phyloP scores from a whole-genome alignment of 2,329 filamentous ascomycete genomes.

The Cladorrhinum sp. region DNA sequence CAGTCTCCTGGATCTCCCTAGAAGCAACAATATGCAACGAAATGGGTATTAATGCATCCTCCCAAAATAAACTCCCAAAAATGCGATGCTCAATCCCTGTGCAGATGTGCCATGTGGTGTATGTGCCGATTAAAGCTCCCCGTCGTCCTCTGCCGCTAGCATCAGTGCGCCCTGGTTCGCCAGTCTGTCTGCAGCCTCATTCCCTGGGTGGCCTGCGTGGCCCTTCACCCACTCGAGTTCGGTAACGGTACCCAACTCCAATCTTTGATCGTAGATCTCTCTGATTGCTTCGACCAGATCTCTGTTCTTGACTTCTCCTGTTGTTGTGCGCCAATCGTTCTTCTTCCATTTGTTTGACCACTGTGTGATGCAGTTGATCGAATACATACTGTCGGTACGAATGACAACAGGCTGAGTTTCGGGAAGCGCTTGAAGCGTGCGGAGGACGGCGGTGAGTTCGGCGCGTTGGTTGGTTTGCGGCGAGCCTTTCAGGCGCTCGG shows the following conservation, averaged over 20 bases:
- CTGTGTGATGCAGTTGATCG: constrained; percentile 81
- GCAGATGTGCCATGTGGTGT: background rate
- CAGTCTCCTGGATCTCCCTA: background rate
- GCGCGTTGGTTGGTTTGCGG: constrained; percentile 92
- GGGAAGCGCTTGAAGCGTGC: constrained; percentile 75
- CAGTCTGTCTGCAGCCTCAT: constrained; percentile 74
- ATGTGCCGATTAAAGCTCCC: background rate
- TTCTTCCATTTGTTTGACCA: constrained; percentile 78
- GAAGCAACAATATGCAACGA: background rate
- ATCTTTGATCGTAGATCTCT: constrained; percentile 66
- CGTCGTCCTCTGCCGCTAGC: background rate
- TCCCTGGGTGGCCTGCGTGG: constrained; percentile 70
- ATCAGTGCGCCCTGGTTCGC: constrained; percentile 50
- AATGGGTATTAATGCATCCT: background rate
- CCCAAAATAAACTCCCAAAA: background rate
- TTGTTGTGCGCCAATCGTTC: constrained; percentile 73
- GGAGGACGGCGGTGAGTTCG: constrained; percentile 84
- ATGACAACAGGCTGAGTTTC: constrained; percentile 69
- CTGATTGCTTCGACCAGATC: constrained; percentile 77
- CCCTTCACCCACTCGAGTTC: constrained; percentile 88
- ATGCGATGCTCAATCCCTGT: background rate
- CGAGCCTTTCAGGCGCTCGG: constrained; percentile 69
- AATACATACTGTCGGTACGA: constrained; percentile 84
- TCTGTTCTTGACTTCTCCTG: constrained; percentile 75
- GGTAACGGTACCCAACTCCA: constrained; percentile 58